A percentile compares a stretch with the other conserved stretches of the same genome.
Conservation (phyloP, 345 rosid genomes). For the Microcos paniculata region DNA sequence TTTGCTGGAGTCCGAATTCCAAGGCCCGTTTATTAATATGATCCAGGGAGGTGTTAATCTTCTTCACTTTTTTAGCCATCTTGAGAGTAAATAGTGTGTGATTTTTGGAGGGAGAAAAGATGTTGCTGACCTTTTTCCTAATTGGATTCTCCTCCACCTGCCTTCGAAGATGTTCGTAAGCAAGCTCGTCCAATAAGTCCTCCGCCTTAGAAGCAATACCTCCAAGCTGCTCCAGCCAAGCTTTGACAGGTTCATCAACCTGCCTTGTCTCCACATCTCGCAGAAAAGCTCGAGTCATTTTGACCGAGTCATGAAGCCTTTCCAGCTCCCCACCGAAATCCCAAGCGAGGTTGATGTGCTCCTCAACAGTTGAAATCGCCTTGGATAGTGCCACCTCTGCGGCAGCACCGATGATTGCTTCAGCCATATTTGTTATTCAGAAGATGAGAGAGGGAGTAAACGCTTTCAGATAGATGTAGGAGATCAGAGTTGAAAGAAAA, state of each 20-base stretch:
- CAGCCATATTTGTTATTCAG: background rate
- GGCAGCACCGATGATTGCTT: background rate
- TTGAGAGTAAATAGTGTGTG: background rate
- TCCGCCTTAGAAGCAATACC: slow-evolving; percentile 21
- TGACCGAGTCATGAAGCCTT: background rate
- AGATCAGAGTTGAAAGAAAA: too few species aligned
- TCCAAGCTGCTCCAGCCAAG: slow-evolving; percentile 24
- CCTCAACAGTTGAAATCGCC: background rate
- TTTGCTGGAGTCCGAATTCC: background rate
- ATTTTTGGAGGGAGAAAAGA: slow-evolving; percentile 11
- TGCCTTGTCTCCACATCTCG: slow-evolving; percentile 18
- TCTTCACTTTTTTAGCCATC: slow-evolving; percentile 9
- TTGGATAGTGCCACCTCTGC: background rate
- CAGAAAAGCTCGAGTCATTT: slow-evolving; percentile 19
- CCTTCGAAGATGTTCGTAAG: slow-evolving; percentile 2
- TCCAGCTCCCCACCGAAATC: background rate
- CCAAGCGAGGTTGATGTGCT: slow-evolving; percentile 1
- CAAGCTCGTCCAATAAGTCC: slow-evolving; percentile 25
- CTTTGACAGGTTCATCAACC: background rate
- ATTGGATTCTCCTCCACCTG: slow-evolving; percentile 1
- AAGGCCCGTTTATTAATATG: background rate
- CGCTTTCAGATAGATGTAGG: too few species aligned
- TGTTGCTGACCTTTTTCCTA: slow-evolving; percentile 5
- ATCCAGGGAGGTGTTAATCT: background rate
- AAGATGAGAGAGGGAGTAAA: background rate